Evolutionary conservation across 768 basidiomycete species (phyloP).

Genomic region (Boletales sp.): DNA sequence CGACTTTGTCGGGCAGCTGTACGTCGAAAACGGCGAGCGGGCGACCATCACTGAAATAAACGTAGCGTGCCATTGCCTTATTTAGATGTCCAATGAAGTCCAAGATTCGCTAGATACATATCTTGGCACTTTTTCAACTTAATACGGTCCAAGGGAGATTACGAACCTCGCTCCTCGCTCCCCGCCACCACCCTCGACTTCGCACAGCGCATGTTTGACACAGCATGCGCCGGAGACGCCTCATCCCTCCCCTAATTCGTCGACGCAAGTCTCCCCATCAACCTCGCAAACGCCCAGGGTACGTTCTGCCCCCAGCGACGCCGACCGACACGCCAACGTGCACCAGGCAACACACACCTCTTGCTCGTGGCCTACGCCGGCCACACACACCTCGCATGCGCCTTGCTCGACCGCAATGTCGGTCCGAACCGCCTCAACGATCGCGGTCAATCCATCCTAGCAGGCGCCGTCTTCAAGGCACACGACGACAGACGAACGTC

Average conservation of each 20-base stretch:
- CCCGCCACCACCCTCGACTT: constrained; percentile 41
- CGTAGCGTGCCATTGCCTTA: no score
- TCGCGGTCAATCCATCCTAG: constrained; percentile 65
- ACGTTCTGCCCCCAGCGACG: neutral
- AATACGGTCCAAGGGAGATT: no score
- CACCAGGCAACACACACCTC: constrained; percentile 67
- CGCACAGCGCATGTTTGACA: constrained; percentile 72
- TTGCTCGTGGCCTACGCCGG: constrained; percentile 78
- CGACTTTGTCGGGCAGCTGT: no score
- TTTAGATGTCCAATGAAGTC: no score
- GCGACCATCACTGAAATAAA: no score
- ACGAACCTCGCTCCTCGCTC: constrained; percentile 15
- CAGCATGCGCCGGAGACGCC: constrained; percentile 57
- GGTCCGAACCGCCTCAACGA: constrained; percentile 73
- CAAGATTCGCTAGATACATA: no score
- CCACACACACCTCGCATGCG: constrained; percentile 49
- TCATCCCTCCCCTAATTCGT: constrained; percentile 55
- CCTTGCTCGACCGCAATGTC: constrained; percentile 53
- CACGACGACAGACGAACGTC: constrained; percentile 51
- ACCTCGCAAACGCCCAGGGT: constrained; percentile 75
- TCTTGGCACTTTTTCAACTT: no score
- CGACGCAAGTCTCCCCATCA: constrained; percentile 64
- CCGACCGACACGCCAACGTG: neutral
- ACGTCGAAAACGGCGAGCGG: no score
- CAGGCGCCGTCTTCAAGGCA: constrained; percentile 76